Evolutionary conservation across 805 yeast species (phyloP).

Genomic region (Yarrowia sp.): DNA sequence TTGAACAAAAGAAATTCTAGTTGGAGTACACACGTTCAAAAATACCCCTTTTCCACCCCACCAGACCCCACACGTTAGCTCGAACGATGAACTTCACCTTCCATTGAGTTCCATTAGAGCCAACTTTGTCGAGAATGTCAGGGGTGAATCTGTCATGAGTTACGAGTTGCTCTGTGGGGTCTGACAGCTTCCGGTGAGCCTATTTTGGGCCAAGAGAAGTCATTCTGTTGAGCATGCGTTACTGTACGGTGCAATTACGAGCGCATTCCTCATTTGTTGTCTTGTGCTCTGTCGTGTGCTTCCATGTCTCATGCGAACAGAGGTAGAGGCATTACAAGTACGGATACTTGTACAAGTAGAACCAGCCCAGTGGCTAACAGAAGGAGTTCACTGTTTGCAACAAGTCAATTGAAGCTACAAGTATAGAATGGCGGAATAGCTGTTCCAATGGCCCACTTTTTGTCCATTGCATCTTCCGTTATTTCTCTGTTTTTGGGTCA

Average conservation of each 20-base stretch:
- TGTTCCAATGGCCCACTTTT: too few species aligned
- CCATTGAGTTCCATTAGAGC: slow-evolving; percentile 1
- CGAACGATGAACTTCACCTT: not conserved
- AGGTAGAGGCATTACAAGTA: too few species aligned
- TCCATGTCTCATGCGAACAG: not conserved
- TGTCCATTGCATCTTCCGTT: too few species aligned
- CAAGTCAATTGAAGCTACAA: too few species aligned
- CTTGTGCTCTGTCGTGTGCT: not conserved
- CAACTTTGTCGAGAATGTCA: not conserved
- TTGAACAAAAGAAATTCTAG: too few species aligned
- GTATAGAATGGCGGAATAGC: too few species aligned
- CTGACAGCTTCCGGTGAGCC: slow-evolving; percentile 19
- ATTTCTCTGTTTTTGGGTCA: too few species aligned
- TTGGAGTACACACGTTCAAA: too few species aligned
- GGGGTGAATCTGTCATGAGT: not conserved
- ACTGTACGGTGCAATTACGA: too few species aligned
- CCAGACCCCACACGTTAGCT: not conserved
- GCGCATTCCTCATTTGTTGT: not conserved
- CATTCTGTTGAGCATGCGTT: not conserved
- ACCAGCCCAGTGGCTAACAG: too few species aligned
- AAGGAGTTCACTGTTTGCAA: too few species aligned
- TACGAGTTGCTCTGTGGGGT: not conserved
- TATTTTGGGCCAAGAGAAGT: not conserved
- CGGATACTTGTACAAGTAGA: too few species aligned
- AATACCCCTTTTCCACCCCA: not conserved